phyloP scores from a whole-genome alignment of 1,139 yeast species.

The Candida neerlandica region DNA sequence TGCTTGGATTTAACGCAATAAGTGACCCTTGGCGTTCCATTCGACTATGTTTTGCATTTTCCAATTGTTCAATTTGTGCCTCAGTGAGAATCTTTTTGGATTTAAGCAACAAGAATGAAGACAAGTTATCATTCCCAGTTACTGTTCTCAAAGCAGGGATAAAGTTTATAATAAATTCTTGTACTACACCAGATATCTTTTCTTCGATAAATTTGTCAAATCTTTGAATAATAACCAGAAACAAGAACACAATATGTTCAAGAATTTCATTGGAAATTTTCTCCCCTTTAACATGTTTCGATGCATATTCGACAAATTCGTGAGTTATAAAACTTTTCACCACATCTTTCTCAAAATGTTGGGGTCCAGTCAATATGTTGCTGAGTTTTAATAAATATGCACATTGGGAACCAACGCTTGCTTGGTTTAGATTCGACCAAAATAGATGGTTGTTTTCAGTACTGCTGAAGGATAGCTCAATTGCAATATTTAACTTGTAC shows the following conservation, averaged over 20 bases:
- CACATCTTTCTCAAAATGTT: slow-evolving; percentile 11
- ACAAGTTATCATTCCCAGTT: slow-evolving; percentile 3
- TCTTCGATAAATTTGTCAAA: slow-evolving; percentile 10
- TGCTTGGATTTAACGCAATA: slow-evolving; percentile 1
- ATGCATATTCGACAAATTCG: slow-evolving; percentile 10
- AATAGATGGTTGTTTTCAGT: slow-evolving; percentile 9
- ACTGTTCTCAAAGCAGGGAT: slow-evolving; percentile 9
- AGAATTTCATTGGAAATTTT: slow-evolving; percentile 2
- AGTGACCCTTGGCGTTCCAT: slow-evolving; percentile 5
- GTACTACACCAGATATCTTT: slow-evolving; percentile 9
- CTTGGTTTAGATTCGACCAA: slow-evolving; percentile 10
- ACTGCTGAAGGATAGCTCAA: slow-evolving; percentile 13
- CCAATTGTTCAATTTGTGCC: slow-evolving; percentile 11
- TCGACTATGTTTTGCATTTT: not conserved
- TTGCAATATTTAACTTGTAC: slow-evolving; percentile 6
- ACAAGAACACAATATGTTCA: slow-evolving; percentile 10
- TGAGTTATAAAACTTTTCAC: slow-evolving; percentile 7
- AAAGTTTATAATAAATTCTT: slow-evolving; percentile 10
- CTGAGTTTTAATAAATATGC: slow-evolving; percentile 10
- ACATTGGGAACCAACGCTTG: slow-evolving; percentile 5
- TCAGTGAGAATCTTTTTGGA: slow-evolving; percentile 7
- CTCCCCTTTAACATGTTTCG: slow-evolving; percentile 8
- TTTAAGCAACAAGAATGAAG: slow-evolving; percentile 10
- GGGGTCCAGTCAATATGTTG: slow-evolving; percentile 5
- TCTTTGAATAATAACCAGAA: slow-evolving; percentile 10